phyloP scores from a whole-genome alignment of 208 protist species.

The Acanthamoeba divionensis region DNA sequence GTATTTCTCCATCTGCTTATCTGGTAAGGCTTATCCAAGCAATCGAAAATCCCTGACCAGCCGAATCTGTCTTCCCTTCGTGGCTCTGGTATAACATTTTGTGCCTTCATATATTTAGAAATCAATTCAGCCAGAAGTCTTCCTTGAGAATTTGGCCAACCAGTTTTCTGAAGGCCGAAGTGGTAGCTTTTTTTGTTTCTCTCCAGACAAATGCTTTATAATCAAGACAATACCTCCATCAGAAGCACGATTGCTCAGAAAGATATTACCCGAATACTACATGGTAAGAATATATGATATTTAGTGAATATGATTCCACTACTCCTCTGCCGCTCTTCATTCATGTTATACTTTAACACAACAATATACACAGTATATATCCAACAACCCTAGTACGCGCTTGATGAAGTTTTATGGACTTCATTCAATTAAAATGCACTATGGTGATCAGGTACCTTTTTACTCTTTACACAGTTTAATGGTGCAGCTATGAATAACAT shows the following conservation, averaged over 20 bases:
- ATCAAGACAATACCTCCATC: constrained; percentile 9
- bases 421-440: not conserved
- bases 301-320: too few species aligned
- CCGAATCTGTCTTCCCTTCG: not conserved
- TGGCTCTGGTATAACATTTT: not conserved
- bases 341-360: not conserved
- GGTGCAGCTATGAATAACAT: not conserved
- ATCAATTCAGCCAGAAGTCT: not conserved
- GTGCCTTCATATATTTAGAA: not conserved
- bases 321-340: not conserved
- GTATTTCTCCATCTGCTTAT: not conserved
- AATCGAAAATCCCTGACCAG: too few species aligned
- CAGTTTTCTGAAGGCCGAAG: not conserved
- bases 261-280: not conserved
- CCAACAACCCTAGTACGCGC: not conserved
- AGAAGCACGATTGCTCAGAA: not conserved
- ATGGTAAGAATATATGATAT: not conserved
- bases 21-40: not conserved
- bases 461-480: not conserved
- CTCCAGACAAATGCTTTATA: constrained; percentile 46
- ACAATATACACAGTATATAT: not conserved
- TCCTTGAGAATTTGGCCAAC: not conserved
- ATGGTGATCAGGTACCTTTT: not conserved
- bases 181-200: constrained; percentile 38
- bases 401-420: constrained; percentile 16